Conservation (phyloP, 2,329 filamentous ascomycete genomes). For the Daldinia eschscholtzii region DNA sequence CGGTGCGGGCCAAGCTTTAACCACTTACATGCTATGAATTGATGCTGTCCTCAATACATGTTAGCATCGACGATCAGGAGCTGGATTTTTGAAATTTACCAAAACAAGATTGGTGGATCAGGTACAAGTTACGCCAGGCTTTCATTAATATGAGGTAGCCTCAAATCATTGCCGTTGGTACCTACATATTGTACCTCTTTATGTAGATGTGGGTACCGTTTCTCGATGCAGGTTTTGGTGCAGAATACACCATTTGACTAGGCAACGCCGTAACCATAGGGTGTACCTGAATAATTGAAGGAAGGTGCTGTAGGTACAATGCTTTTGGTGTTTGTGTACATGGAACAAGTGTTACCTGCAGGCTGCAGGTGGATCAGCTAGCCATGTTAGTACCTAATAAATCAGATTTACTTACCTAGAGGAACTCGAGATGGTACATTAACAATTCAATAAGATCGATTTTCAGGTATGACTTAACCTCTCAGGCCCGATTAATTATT, state of each 20-base stretch:
- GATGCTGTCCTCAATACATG: neutral
- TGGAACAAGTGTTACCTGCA: constrained; percentile 10
- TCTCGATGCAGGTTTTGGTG: neutral
- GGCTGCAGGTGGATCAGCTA: constrained; percentile 15
- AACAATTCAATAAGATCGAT: constrained; percentile 27
- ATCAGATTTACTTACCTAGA: constrained; percentile 13
- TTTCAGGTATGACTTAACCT: constrained; percentile 34
- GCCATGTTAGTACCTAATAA: constrained; percentile 17
- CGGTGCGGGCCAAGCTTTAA: constrained; percentile 22
- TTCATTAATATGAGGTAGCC: neutral
- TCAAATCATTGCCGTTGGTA: neutral
- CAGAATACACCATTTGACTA: constrained; percentile 2
- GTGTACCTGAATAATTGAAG: neutral
- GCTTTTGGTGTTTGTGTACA: constrained; percentile 3
- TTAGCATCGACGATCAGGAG: constrained; percentile 11
- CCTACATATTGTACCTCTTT: neutral
- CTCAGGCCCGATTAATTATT: constrained; percentile 25
- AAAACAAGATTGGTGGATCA: constrained; percentile 26
- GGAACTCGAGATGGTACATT: constrained; percentile 10
- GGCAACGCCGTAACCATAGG: neutral
- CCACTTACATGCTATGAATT: constrained; percentile 8
- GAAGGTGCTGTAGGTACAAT: neutral
- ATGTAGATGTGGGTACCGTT: constrained; percentile 1
- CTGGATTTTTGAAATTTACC: constrained; percentile 3
- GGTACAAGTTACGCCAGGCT: constrained; percentile 9